A percentile compares a stretch with the other conserved stretches of the same genome.
Conservation (phyloP, 2,329 filamentous ascomycete genomes). For the Sclerotinia borealis region DNA sequence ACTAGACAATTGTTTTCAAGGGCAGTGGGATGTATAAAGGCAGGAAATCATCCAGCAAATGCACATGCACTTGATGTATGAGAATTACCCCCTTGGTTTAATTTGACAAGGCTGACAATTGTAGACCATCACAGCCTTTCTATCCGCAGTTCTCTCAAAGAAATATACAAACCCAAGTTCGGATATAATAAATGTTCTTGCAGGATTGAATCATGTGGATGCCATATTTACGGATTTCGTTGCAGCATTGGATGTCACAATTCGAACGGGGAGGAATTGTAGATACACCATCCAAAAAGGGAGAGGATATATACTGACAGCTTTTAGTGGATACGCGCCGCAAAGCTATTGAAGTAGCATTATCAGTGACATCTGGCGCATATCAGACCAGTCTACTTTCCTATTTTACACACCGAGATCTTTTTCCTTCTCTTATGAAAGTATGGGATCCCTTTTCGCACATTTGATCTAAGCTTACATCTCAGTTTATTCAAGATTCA, state of each 20-base stretch:
- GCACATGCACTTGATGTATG: constrained; percentile 81
- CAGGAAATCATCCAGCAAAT: constrained; percentile 53
- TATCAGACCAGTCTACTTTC: constrained; percentile 92
- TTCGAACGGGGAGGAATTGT: constrained; percentile 69
- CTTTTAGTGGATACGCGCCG: constrained; percentile 64
- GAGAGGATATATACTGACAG: constrained; percentile 25
- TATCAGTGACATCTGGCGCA: constrained; percentile 84
- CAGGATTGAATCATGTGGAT: constrained; percentile 85
- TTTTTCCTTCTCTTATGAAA: constrained; percentile 94
- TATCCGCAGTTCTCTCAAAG: constrained; percentile 76
- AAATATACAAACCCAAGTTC: constrained; percentile 93
- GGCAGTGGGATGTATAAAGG: constrained; percentile 64
- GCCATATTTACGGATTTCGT: constrained; percentile 84
- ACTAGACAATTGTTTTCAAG: constrained; percentile 63
- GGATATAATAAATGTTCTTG: constrained; percentile 84
- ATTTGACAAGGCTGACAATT: constrained; percentile 37
- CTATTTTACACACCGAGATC: constrained; percentile 89
- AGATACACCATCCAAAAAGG: constrained; percentile 34
- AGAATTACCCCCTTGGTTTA: not conserved
- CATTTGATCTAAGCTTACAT: constrained; percentile 13
- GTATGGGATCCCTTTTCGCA: constrained; percentile 40
- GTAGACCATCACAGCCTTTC: constrained; percentile 83
- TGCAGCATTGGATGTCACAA: constrained; percentile 70
- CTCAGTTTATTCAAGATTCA: constrained; percentile 73
- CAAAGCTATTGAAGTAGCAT: constrained; percentile 73